Percentiles rank a stretch among this genome's conserved stretches.
Evolutionary conservation across 2,329 filamentous ascomycete species (phyloP).

Genomic region (Karstenula rhodostoma): DNA sequence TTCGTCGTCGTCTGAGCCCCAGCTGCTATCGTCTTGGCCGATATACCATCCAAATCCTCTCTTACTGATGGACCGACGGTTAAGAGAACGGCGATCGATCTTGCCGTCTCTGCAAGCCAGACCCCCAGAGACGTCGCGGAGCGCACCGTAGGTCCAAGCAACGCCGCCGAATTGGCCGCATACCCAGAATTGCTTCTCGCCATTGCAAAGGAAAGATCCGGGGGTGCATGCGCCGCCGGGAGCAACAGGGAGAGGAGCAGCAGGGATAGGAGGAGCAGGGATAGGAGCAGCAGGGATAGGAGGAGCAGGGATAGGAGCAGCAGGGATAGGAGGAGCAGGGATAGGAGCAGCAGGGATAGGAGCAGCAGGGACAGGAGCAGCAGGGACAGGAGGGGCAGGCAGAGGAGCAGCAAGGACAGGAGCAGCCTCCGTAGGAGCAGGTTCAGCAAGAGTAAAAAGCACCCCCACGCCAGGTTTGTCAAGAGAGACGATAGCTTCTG

Average conservation of each 20-base stretch:
- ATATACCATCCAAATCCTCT: conserved; percentile 7
- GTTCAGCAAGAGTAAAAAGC: neutral
- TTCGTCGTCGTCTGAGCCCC: neutral
- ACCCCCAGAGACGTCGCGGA: conserved; percentile 42
- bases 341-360: neutral
- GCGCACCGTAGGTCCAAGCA: conserved; percentile 41
- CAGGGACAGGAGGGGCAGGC: neutral
- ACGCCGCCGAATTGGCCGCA: conserved; percentile 35
- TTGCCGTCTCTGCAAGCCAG: conserved; percentile 48
- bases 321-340: neutral
- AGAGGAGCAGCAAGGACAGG: neutral
- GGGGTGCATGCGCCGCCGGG: conserved; percentile 49
- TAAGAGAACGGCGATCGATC: conserved; percentile 1
- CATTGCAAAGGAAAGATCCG: conserved; percentile 52
- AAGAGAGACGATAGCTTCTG: neutral
- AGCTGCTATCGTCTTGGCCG: neutral
- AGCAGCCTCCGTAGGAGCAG: neutral
- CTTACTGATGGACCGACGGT: neutral
- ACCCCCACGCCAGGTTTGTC: neutral
- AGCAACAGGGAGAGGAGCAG: neutral
- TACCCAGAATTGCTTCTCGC: conserved; percentile 43
- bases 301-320: no score
- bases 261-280: no score
- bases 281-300: neutral
- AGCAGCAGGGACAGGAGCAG: conserved; percentile 24